phyloP scores from a whole-genome alignment of 257 asterid genomes.

The Solanum ahanhuiri region DNA sequence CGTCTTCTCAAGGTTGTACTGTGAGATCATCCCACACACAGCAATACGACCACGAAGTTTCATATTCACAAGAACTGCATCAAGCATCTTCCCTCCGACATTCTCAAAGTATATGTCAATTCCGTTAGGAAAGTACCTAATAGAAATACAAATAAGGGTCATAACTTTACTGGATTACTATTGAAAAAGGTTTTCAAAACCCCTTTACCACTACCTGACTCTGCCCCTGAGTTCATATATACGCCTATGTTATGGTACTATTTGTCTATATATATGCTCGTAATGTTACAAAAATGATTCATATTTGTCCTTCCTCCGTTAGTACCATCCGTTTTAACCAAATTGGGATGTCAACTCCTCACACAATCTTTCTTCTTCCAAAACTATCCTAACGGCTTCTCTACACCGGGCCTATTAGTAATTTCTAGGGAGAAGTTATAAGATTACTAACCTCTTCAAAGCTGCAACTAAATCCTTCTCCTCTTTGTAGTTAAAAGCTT shows the following conservation, averaged over 20 bases:
- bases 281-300: background rate
- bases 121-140: background rate
- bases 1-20: background rate
- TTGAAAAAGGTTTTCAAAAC: background rate
- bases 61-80: background rate
- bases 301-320: background rate
- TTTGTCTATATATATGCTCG: background rate
- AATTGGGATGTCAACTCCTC: background rate
- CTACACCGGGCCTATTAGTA: background rate
- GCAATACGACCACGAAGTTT: background rate
- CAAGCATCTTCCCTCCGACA: background rate
- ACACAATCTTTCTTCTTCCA: background rate
- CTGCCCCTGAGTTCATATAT: background rate
- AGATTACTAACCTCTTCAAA: constrained; percentile 10
- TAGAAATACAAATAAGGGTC: background rate
- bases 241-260: background rate
- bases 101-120: background rate
- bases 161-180: background rate
- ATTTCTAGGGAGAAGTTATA: too few species aligned
- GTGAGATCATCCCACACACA: background rate
- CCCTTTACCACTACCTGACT: background rate
- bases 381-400: background rate
- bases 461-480: constrained; percentile 14
- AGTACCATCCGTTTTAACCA: background rate
- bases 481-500: constrained; percentile 28